These are phyloP conservation scores for Euphorbia peplus DNA, from an alignment of 345 rosid genomes.

Conservation along the genomic window DNA sequence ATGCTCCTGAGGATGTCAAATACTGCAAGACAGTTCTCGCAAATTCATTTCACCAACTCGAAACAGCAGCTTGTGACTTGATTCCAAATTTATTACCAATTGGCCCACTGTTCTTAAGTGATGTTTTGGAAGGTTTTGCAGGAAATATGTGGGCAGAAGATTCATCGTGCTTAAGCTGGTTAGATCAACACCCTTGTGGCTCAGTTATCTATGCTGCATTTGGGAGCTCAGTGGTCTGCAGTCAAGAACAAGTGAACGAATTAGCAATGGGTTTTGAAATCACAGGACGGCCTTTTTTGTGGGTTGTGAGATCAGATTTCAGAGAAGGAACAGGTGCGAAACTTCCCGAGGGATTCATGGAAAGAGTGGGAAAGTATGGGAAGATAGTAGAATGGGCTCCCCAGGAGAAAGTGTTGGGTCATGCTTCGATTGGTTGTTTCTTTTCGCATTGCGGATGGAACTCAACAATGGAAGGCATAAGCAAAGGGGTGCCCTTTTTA, in stretches of 20 bases:
- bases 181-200: slow-evolving; percentile 29
- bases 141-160: slow-evolving; percentile 35
- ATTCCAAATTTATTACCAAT: slow-evolving; percentile 26
- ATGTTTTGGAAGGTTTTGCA: background rate
- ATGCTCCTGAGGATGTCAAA: background rate
- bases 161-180: slow-evolving; percentile 38
- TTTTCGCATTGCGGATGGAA: too few relatives aligned
- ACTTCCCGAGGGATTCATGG: slow-evolving; percentile 24
- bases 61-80: slow-evolving; percentile 17
- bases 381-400: slow-evolving; percentile 13
- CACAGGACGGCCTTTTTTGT: slow-evolving; percentile 22
- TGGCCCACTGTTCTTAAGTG: slow-evolving; percentile 28
- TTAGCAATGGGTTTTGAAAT: slow-evolving; percentile 37
- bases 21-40: slow-evolving; percentile 18
- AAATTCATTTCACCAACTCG: slow-evolving; percentile 33
- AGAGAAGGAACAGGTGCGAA: background rate
- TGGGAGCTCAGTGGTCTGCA: slow-evolving; percentile 28
- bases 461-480: slow-evolving; percentile 26
- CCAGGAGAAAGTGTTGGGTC: too few relatives aligned
- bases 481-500: slow-evolving; percentile 32
- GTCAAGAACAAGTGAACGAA: slow-evolving; percentile 33
- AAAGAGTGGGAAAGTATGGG: slow-evolving; percentile 7
- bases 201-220: slow-evolving; percentile 52
- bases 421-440: too few relatives aligned
- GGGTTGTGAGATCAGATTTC: slow-evolving; percentile 12